phyloP scores from a whole-genome alignment of 805 yeast species.

The Lipomyces sp. region DNA sequence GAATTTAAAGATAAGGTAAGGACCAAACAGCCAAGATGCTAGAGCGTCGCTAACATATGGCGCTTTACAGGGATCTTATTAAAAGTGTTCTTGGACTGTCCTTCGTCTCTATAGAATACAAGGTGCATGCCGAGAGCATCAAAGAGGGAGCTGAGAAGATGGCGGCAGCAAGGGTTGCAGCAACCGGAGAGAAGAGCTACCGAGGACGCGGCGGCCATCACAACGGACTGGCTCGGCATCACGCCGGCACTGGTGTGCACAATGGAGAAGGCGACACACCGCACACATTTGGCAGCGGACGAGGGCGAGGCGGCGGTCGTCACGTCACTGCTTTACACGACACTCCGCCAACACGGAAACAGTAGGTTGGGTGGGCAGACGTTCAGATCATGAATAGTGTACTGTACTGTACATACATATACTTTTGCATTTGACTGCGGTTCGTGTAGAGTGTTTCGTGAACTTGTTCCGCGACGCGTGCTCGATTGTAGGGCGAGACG shows the following conservation, averaged over 20 bases:
- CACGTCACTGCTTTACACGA: neutral
- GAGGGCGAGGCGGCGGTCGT: neutral
- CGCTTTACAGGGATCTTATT: slow-evolving; percentile 28
- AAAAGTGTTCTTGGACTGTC: slow-evolving; percentile 24
- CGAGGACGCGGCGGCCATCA: slow-evolving; percentile 11
- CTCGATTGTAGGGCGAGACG: no score
- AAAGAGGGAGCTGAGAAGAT: slow-evolving; percentile 31
- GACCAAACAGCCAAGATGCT: no score
- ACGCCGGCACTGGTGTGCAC: neutral
- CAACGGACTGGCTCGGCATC: neutral
- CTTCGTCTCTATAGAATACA: slow-evolving; percentile 32
- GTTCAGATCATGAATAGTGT: no score
- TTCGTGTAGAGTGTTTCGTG: no score
- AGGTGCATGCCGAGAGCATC: slow-evolving; percentile 35
- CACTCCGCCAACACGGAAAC: no score
- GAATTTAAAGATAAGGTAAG: slow-evolving; percentile 27
- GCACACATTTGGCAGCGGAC: neutral
- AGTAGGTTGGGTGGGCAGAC: no score
- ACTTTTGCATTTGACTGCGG: no score
- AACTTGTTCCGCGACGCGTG: no score
- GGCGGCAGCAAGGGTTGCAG: slow-evolving; percentile 12
- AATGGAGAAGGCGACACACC: neutral
- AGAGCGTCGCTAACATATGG: neutral
- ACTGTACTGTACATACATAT: no score
- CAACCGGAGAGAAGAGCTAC: slow-evolving; percentile 9